Percentiles rank a stretch among this genome's conserved stretches.
phyloP scores from a whole-genome alignment of 495 filamentous ascomycete species.

The Daldinia vernicosa region DNA sequence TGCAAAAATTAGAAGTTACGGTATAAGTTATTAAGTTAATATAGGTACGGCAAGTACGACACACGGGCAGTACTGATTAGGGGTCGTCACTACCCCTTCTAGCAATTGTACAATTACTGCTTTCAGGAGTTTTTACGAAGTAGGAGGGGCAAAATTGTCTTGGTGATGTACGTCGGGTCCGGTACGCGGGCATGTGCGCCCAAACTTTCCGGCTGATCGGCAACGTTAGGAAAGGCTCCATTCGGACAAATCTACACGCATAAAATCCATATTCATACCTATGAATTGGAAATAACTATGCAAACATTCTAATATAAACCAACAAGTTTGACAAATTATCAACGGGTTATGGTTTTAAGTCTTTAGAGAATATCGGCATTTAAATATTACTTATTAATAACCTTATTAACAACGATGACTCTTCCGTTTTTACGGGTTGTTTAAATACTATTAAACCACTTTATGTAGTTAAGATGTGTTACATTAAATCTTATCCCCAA shows the following conservation, averaged over 20 bases:
- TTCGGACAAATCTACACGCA: not conserved
- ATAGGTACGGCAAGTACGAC: constrained; percentile 12
- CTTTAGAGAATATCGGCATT: too few relatives aligned
- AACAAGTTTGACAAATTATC: too few relatives aligned
- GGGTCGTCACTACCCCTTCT: constrained; percentile 13
- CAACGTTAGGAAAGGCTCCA: not conserved
- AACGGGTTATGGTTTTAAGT: too few relatives aligned
- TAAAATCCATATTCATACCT: too few relatives aligned
- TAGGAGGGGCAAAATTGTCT: constrained; percentile 35
- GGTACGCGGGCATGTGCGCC: constrained; percentile 8
- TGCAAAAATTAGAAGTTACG: not conserved
- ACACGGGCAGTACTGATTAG: constrained; percentile 14
- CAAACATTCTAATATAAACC: too few relatives aligned
- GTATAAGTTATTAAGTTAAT: constrained; percentile 8
- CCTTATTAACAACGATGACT: too few relatives aligned
- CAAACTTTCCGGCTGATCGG: constrained; percentile 3
- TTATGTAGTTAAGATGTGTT: too few relatives aligned
- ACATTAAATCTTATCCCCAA: not conserved
- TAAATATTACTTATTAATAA: too few relatives aligned
- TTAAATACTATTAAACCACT: too few relatives aligned
- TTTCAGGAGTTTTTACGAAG: constrained; percentile 2
- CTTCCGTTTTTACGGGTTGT: too few relatives aligned
- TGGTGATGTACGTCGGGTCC: constrained; percentile 17
- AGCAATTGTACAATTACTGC: not conserved
- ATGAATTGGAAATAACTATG: too few relatives aligned